Evolutionary conservation across 441 rosid genomes (phyloP).

Genomic region (Adansonia madagascariensis): DNA sequence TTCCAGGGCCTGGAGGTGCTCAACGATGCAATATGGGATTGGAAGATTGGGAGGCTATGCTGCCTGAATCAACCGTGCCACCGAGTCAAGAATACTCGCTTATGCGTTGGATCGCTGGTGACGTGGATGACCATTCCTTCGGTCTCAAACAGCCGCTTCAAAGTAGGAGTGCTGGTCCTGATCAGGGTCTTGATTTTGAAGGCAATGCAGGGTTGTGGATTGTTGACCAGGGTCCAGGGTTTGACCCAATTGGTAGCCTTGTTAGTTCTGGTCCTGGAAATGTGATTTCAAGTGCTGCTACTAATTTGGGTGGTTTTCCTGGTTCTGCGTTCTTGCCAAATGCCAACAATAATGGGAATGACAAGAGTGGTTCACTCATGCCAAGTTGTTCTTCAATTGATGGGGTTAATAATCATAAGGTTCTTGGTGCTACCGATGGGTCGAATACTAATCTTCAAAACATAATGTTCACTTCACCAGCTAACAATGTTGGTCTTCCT

Average conservation of each 20-base stretch:
- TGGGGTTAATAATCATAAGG: constrained; percentile 20
- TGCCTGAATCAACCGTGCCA: constrained; percentile 42
- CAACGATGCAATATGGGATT: constrained; percentile 45
- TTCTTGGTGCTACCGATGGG: neutral
- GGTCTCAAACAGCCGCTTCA: constrained; percentile 57
- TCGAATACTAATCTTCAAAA: constrained; percentile 24
- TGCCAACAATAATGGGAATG: constrained; percentile 27
- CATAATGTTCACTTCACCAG: constrained; percentile 33
- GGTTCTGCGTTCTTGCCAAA: constrained; percentile 33
- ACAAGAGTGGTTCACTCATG: too few species aligned
- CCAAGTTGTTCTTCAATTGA: too few species aligned
- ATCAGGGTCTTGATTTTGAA: constrained; percentile 43
- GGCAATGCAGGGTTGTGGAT: constrained; percentile 43
- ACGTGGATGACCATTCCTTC: constrained; percentile 51
- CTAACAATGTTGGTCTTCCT: constrained; percentile 34
- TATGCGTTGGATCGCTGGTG: constrained; percentile 53
- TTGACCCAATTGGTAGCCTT: constrained; percentile 33
- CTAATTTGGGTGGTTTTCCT: constrained; percentile 29
- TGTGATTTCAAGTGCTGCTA: too few species aligned
- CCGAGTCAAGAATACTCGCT: constrained; percentile 54
- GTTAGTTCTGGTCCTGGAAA: constrained; percentile 13
- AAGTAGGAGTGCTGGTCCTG: constrained; percentile 18
- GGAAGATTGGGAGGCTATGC: constrained; percentile 57
- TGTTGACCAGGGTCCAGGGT: constrained; percentile 39
- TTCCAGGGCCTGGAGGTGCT: neutral